Evolutionary conservation across 140 eudicot species (phyloP).

Genomic region (Flaveria floridana): DNA sequence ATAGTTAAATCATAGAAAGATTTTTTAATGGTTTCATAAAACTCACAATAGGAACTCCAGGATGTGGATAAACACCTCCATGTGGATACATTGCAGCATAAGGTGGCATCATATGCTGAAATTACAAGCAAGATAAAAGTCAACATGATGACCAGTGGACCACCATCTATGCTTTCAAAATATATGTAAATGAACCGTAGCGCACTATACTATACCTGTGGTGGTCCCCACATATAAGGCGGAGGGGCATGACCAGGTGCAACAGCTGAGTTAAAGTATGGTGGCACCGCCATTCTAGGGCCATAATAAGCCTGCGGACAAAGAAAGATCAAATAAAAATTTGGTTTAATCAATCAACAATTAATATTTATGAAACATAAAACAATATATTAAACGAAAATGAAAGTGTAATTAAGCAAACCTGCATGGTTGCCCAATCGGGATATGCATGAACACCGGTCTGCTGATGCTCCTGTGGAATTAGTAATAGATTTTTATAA

Average conservation of each 20-base stretch:
- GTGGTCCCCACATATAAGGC: slow-evolving; percentile 97
- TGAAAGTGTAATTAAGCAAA: slow-evolving; percentile 20
- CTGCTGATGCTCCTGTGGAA: slow-evolving; percentile 84
- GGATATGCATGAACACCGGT: slow-evolving; percentile 64
- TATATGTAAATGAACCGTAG: neutral
- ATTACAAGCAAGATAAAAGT: slow-evolving; percentile 11
- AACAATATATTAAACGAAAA: neutral
- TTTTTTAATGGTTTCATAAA: neutral
- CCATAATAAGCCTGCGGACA: slow-evolving; percentile 82
- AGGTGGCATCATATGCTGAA: slow-evolving; percentile 91
- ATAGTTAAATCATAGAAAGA: neutral
- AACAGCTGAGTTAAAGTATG: slow-evolving; percentile 68
- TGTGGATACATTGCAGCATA: slow-evolving; percentile 92
- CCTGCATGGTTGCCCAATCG: slow-evolving; percentile 99
- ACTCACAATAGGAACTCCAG: slow-evolving; percentile 69
- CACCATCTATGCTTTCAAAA: neutral
- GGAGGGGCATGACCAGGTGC: slow-evolving; percentile 82
- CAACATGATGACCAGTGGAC: slow-evolving; percentile 9
- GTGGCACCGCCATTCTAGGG: slow-evolving; percentile 79
- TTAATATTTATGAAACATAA: neutral
- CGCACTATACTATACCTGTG: slow-evolving; percentile 59
- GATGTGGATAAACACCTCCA: slow-evolving; percentile 95
- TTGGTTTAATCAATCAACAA: slow-evolving; percentile 11
- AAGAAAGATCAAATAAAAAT: neutral
- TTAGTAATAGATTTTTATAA: slow-evolving; percentile 19